Evolutionary conservation across 164 flowering plant genomes (phyloP).

Genomic region (Dillenia suffruticosa): DNA sequence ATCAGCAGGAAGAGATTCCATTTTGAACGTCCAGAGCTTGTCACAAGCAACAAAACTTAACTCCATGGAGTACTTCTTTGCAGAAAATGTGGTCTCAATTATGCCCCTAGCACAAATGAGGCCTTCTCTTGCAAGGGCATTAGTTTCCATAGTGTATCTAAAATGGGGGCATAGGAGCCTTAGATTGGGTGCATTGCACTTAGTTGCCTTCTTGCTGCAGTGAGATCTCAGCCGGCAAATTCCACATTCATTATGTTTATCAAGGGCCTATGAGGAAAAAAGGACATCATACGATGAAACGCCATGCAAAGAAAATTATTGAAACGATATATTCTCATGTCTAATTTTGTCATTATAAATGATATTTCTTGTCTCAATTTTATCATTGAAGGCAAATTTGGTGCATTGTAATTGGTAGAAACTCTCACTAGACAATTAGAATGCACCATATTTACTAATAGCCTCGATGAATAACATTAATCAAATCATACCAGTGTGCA

Average conservation of each 20-base stretch:
- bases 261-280: not conserved
- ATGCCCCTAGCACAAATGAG: slow-evolving; percentile 26
- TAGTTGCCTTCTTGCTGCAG: slow-evolving; percentile 22
- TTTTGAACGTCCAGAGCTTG: slow-evolving; percentile 29
- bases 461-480: too few relatives aligned
- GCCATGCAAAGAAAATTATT: too few relatives aligned
- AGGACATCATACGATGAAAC: too few relatives aligned
- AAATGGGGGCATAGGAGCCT: slow-evolving; percentile 22
- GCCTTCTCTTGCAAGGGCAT: slow-evolving; percentile 23
- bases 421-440: too few relatives aligned
- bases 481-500: slow-evolving; percentile 26
- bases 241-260: not conserved
- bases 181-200: slow-evolving; percentile 30
- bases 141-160: slow-evolving; percentile 29
- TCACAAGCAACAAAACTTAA: slow-evolving; percentile 26
- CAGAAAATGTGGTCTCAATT: slow-evolving; percentile 24
- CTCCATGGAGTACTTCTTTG: slow-evolving; percentile 23
- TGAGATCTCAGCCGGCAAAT: slow-evolving; percentile 29
- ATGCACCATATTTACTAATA: too few relatives aligned
- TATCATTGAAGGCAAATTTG: too few relatives aligned
- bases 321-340: too few relatives aligned
- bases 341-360: too few relatives aligned
- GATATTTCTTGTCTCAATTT: too few relatives aligned
- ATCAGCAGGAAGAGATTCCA: slow-evolving; percentile 31
- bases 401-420: too few relatives aligned